Percentiles rank a stretch among this genome's conserved stretches.
phyloP scores from a whole-genome alignment of 1,139 yeast species.

The Pichiaceae sp. region DNA sequence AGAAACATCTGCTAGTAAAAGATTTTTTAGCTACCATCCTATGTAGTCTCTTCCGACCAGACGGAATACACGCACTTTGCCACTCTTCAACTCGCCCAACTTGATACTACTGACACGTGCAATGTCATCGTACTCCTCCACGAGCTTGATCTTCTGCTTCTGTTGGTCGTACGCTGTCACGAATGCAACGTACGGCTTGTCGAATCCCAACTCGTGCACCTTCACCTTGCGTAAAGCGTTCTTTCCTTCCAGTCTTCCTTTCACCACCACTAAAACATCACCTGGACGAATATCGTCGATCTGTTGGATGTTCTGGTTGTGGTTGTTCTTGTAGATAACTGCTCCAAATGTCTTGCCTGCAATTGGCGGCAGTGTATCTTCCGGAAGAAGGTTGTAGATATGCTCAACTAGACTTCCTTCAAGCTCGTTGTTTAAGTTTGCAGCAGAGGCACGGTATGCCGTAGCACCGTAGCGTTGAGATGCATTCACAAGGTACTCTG shows the following conservation, averaged over 20 bases:
- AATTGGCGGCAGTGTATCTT: constrained; percentile 43
- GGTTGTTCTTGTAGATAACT: constrained; percentile 54
- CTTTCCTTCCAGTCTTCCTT: constrained; percentile 54
- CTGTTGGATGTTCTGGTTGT: constrained; percentile 49
- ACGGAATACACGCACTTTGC: constrained; percentile 74
- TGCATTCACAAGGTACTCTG: constrained; percentile 41
- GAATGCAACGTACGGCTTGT: constrained; percentile 36
- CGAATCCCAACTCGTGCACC: constrained; percentile 46
- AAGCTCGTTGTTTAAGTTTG: constrained; percentile 29
- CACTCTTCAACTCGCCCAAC: constrained; percentile 65
- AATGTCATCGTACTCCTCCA: constrained; percentile 51
- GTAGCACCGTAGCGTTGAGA: constrained; percentile 38
- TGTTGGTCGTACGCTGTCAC: constrained; percentile 67
- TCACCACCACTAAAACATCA: constrained; percentile 68
- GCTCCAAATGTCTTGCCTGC: constrained; percentile 70
- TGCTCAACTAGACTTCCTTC: constrained; percentile 20
- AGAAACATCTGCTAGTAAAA: not conserved
- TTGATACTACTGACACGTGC: constrained; percentile 57
- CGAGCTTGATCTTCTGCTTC: constrained; percentile 69
- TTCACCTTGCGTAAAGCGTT: constrained; percentile 22
- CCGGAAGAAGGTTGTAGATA: constrained; percentile 25
- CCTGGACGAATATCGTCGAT: constrained; percentile 70
- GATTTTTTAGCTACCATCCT: constrained; percentile 37
- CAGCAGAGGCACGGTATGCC: constrained; percentile 35
- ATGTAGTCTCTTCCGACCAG: constrained; percentile 54